Conservation (phyloP, 176 grass and related monocot species). For the Alopecurus myosuroides region DNA sequence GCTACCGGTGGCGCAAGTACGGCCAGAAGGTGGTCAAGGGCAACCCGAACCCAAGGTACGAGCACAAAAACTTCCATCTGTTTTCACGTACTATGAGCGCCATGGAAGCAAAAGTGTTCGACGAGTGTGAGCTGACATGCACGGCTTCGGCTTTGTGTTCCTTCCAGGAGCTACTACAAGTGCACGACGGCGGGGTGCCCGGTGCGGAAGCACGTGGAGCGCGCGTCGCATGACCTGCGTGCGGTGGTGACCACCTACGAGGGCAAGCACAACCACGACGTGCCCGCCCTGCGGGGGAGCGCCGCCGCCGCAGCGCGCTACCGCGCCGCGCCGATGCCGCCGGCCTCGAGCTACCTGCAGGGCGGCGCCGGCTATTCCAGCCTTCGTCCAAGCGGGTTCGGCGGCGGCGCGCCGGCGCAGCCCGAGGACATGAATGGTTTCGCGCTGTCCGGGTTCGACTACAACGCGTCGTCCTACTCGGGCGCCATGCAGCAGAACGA, state of each 20-base stretch:
- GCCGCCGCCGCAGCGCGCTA: slow-evolving; percentile 22
- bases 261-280: slow-evolving; percentile 88
- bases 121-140: too few species aligned
- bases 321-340: slow-evolving; percentile 5
- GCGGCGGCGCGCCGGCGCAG: slow-evolving; percentile 4
- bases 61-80: too few species aligned
- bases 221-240: slow-evolving; percentile 70
- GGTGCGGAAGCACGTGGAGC: slow-evolving; percentile 92
- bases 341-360: neutral
- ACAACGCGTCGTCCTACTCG: neutral
- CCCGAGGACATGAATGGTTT: neutral
- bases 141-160: too few species aligned
- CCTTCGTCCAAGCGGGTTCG: neutral
- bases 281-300: slow-evolving; percentile 71
- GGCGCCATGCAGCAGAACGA: slow-evolving; percentile 17
- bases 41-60: slow-evolving; percentile 67
- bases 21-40: slow-evolving; percentile 71
- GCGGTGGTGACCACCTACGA: slow-evolving; percentile 88
- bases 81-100: too few species aligned
- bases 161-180: slow-evolving; percentile 99
- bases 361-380: neutral
- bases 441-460: slow-evolving; percentile 22
- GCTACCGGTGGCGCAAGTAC: slow-evolving; percentile 63
- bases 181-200: slow-evolving; percentile 69
- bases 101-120: too few species aligned